These are phyloP conservation scores for Biscogniauxia marginata DNA, from an alignment of 2,329 filamentous ascomycete species.

Conservation along the genomic window DNA sequence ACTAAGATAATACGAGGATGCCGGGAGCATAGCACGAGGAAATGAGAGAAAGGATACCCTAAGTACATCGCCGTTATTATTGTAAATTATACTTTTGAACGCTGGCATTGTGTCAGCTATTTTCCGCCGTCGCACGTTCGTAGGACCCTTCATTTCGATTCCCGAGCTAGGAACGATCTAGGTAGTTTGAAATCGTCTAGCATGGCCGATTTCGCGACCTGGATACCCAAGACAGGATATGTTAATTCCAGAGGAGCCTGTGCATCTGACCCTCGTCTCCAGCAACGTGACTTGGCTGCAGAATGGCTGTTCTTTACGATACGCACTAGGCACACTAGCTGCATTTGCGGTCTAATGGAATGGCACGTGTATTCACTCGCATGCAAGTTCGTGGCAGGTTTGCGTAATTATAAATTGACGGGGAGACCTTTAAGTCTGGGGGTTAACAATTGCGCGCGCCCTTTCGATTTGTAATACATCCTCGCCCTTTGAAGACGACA, in stretches of 20 bases:
- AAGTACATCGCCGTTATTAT: background rate
- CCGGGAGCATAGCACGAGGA: background rate
- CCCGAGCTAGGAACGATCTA: background rate
- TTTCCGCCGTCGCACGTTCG: background rate
- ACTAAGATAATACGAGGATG: constrained; percentile 18
- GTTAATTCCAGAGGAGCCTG: background rate
- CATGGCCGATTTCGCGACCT: background rate
- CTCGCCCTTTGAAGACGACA: background rate
- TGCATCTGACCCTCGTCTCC: background rate
- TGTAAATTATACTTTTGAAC: background rate
- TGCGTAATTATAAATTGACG: constrained; percentile 9
- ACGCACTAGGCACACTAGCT: background rate
- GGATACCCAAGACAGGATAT: background rate
- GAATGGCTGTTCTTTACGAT: background rate
- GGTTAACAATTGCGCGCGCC: constrained; percentile 1
- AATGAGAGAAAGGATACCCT: background rate
- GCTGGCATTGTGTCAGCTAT: background rate
- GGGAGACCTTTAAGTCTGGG: background rate
- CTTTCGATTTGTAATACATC: constrained; percentile 9
- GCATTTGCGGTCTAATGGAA: background rate
- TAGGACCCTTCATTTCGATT: background rate
- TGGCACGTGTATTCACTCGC: background rate
- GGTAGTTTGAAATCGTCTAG: background rate
- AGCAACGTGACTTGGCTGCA: background rate
- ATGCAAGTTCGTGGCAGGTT: background rate